These are phyloP conservation scores for Dactylella cylindrospora DNA, from an alignment of 2,329 filamentous ascomycete genomes.

Conservation along the genomic window DNA sequence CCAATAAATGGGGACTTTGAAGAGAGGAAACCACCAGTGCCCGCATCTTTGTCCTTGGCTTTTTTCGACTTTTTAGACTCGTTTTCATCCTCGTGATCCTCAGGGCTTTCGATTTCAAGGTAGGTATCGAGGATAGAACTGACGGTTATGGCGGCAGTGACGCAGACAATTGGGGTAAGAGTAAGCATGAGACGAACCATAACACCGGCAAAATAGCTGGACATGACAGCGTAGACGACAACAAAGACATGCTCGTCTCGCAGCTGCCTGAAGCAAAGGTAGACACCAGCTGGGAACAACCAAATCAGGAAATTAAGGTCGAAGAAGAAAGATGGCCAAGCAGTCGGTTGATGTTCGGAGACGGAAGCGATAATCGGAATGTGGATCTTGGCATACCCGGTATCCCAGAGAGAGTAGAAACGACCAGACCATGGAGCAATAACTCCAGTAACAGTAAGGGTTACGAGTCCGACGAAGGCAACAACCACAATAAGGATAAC, in stretches of 20 bases:
- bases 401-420: constrained; percentile 99
- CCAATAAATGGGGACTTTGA: constrained; percentile 60
- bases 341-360: constrained; percentile 97
- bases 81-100: constrained; percentile 58
- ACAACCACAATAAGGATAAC: constrained; percentile 73
- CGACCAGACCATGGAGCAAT: constrained; percentile 97
- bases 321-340: constrained; percentile 99
- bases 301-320: constrained; percentile 97
- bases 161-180: constrained; percentile 91
- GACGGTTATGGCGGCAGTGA: constrained; percentile 82
- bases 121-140: constrained; percentile 89
- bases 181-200: constrained; percentile 99
- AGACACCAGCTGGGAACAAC: constrained; percentile 97
- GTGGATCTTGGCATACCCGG: constrained; percentile 96
- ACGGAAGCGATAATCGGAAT: constrained; percentile 99
- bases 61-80: constrained; percentile 61
- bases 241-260: constrained; percentile 97
- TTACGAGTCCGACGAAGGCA: constrained; percentile 72
- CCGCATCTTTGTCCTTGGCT: constrained; percentile 36
- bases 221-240: constrained; percentile 93
- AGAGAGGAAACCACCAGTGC: constrained; percentile 33
- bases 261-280: constrained; percentile 93
- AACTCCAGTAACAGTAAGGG: constrained; percentile 80
- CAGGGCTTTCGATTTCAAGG: constrained; percentile 67
- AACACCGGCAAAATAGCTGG: constrained; percentile 97